phyloP scores from a whole-genome alignment of 2,329 filamentous ascomycete genomes.

The Epichloe festucae region DNA sequence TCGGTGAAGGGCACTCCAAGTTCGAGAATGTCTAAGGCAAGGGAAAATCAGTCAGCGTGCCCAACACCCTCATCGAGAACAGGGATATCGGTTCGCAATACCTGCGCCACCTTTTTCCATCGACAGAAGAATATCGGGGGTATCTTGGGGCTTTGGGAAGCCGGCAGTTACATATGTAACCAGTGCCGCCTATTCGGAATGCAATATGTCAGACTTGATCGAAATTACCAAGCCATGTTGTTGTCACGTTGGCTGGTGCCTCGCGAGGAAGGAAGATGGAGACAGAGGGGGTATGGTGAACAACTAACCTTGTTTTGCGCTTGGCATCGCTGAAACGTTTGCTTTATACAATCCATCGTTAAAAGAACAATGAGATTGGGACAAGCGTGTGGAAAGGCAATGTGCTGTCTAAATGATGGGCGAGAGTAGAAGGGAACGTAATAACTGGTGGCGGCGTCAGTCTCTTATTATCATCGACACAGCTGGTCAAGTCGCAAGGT shows the following conservation, averaged over 20 bases:
- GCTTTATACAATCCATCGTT: constrained; percentile 42
- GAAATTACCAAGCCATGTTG: not conserved
- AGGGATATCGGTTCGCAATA: constrained; percentile 26
- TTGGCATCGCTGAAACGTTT: constrained; percentile 49
- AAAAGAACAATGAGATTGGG: not conserved
- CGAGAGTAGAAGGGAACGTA: not conserved
- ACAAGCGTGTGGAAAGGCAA: not conserved
- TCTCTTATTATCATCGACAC: not conserved
- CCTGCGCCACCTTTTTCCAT: constrained; percentile 89
- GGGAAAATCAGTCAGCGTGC: not conserved
- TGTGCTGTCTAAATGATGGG: not conserved
- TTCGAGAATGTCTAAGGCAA: constrained; percentile 65
- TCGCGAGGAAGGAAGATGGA: not conserved
- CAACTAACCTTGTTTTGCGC: constrained; percentile 41
- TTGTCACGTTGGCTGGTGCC: not conserved
- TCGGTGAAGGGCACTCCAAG: constrained; percentile 95
- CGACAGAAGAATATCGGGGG: constrained; percentile 69
- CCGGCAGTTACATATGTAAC: constrained; percentile 96
- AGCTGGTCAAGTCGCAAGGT: not conserved
- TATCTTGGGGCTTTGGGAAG: constrained; percentile 71
- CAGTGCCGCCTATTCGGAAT: constrained; percentile 52
- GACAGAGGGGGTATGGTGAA: constrained; percentile 9
- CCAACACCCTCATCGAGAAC: not conserved
- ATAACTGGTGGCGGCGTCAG: not conserved
- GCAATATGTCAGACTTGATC: not conserved